Evolutionary conservation across 2,329 filamentous ascomycete genomes (phyloP).

Genomic region (Talaromyces rugulosus): DNA sequence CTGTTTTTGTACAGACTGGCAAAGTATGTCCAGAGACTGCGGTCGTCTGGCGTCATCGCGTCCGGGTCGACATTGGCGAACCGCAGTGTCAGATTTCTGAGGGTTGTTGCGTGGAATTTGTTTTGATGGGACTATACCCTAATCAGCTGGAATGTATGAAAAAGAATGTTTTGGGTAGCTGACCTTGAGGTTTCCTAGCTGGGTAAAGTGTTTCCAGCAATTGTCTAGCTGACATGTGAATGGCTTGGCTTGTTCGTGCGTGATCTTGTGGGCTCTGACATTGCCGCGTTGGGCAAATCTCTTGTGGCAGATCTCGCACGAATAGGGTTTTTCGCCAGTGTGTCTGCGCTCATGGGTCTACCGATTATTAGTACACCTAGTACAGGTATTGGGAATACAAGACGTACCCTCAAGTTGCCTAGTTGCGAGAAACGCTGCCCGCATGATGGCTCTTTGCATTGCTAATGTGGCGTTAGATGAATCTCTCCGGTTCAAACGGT

Average conservation of each 20-base stretch:
- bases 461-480: slow-evolving; percentile 32
- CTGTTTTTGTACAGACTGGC: slow-evolving; percentile 89
- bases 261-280: slow-evolving; percentile 75
- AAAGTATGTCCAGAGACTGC: slow-evolving; percentile 80
- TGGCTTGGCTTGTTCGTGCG: slow-evolving; percentile 71
- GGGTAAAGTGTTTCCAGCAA: slow-evolving; percentile 84
- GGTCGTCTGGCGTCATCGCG: slow-evolving; percentile 63
- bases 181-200: slow-evolving; percentile 88
- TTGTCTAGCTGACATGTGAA: slow-evolving; percentile 77
- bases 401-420: slow-evolving; percentile 79
- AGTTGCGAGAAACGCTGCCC: slow-evolving; percentile 80
- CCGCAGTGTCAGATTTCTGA: slow-evolving; percentile 64
- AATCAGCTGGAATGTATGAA: neutral
- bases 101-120: slow-evolving; percentile 77
- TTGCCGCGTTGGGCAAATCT: slow-evolving; percentile 82
- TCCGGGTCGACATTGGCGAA: slow-evolving; percentile 66
- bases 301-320: slow-evolving; percentile 75
- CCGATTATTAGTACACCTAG: neutral
- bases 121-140: slow-evolving; percentile 76
- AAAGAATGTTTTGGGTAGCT: slow-evolving; percentile 12
- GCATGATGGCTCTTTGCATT: slow-evolving; percentile 69
- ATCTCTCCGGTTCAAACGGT: neutral
- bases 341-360: slow-evolving; percentile 84
- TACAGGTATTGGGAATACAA: neutral
- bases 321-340: slow-evolving; percentile 79